Evolutionary conservation across 2,329 filamentous ascomycete genomes (phyloP), one percentile per base, ranked within the genome.

Genomic region (Cladophialophora immunda): DNA sequence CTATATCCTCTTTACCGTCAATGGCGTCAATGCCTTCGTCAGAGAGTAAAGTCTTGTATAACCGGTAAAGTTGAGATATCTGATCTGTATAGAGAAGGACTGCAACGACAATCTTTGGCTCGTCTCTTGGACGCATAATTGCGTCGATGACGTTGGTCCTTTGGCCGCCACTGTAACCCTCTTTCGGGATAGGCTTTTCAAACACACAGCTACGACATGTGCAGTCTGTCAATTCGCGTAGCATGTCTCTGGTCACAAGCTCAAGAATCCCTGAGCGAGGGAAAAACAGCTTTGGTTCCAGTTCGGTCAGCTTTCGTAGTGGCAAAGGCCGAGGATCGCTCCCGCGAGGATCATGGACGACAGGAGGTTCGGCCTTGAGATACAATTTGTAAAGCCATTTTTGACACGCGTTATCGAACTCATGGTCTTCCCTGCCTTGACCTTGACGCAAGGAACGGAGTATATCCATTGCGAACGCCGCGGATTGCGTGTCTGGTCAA

Each of bases 361-460:
- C 53, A 30, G 53, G 53, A n/a, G 53, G 53, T 30, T 55, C 27
- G 22, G 53, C 53, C 32, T 55, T 55, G 1, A 55, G 53, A 32
- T 32, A 55, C 53, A 55, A 55, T 13, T 32, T 55, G 53, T 55
- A 55, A 13, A 55, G 53, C 53, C 53, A 55, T 13, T 32, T 55
- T 3, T 55, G 27, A 22, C 53, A 55, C 1, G 53, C 53, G 13
- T 34, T 32, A 11, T 34, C 32, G 19, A 55, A 55, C 27, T 55
- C 27, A 11, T 55, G 15, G 32, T 55, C 53, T 30, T 34, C 32
- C 32, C 53, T 55, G 27, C 53, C 53, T 32, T 55, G 53, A 55
- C 53, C 53, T 22, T 11, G 53, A 34, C 53, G 53, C 53, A 55
- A 32, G 4, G 15, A 55, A 30, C 53, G 53, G 32, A 55, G 53